Base-by-base conservation (phyloP, 108 stramenopile genomes). In the Schizochytrium sp. region DNA sequence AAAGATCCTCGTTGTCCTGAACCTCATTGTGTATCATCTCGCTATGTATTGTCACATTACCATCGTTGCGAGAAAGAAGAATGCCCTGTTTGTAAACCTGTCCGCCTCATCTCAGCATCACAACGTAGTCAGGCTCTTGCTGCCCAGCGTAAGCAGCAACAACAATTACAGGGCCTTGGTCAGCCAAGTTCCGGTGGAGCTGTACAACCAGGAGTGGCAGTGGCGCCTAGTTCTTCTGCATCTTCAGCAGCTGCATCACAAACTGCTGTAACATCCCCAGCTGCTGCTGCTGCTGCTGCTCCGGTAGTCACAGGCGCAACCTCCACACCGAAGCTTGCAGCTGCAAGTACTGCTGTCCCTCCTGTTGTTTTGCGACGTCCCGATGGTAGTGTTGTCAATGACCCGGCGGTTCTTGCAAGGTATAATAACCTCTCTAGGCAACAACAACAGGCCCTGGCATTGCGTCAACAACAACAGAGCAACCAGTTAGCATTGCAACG, bases 21-120 rank as follows among this genome's bases (percentile, higher is more conserved):
- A 5, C 94, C 96, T 2, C 98, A 97, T 87, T 99, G 98, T 90
- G 97, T 98, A 88, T 98, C 97, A 0, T 97, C 96, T 57, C 93
- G 99, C 17, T 97, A 97, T 56, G 97, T 99, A 89, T 94, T 99
- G 60, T 97, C 97, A 89, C 99, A 99, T 93, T 99, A 99, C 93
- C 95, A 97, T 72, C 97, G 97, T 83, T 99, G 99, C 90, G 98
- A 98, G 88, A 97, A 98, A 89, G 88, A 89, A 4, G 89, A 92
- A 38, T 99, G 98, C 91, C 97, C 97, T 8, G 98, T 97, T 0
- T 99, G 98, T 90, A 96, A 94, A 40, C 98, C 98, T 38, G 99
- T 99, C 0, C 93, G 99, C 10, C 19, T 83, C 40, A 83, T 83
- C 3, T 83, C 76, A 5, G 53, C 64, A 7, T 44, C 40, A 8